A percentile compares a stretch with the other conserved stretches of the same genome.
phyloP scores from a whole-genome alignment of 2,329 filamentous ascomycete genomes.

The Cytospora schulzeri region DNA sequence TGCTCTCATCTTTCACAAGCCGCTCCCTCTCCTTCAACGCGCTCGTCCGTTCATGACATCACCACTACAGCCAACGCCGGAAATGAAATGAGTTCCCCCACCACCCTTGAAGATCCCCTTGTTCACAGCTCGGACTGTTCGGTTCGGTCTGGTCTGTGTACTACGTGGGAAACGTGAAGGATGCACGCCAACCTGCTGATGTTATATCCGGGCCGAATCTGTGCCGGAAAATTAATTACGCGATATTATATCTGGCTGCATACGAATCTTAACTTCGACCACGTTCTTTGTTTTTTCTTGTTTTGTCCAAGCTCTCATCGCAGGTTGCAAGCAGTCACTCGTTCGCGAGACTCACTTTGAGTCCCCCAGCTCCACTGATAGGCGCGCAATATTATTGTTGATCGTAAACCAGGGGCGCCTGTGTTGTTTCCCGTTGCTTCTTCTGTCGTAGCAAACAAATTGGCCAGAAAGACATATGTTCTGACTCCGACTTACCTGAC shows the following conservation, averaged over 20 bases:
- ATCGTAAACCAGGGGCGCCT: background rate
- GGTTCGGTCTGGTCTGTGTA: too few relatives aligned
- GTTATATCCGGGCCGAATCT: background rate
- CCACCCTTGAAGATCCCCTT: background rate
- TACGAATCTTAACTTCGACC: too few relatives aligned
- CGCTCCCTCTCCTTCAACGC: background rate
- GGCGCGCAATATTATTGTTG: too few relatives aligned
- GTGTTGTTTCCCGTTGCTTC: background rate
- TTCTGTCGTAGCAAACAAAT: background rate
- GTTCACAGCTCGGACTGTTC: background rate
- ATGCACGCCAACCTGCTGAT: background rate
- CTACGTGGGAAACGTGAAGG: too few relatives aligned
- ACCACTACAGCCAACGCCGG: conserved; percentile 9
- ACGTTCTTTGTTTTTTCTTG: background rate
- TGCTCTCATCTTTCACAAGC: too few relatives aligned
- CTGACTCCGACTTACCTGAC: background rate
- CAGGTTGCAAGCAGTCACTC: background rate
- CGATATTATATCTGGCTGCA: background rate
- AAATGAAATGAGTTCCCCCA: background rate
- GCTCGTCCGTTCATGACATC: conserved; percentile 22
- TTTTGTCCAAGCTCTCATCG: background rate
- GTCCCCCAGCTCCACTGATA: background rate
- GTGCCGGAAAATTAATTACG: background rate
- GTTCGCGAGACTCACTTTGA: background rate
- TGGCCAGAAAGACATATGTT: background rate